Conservation (phyloP, 73 alveolate species). For the Paramecium sexaurelia region DNA sequence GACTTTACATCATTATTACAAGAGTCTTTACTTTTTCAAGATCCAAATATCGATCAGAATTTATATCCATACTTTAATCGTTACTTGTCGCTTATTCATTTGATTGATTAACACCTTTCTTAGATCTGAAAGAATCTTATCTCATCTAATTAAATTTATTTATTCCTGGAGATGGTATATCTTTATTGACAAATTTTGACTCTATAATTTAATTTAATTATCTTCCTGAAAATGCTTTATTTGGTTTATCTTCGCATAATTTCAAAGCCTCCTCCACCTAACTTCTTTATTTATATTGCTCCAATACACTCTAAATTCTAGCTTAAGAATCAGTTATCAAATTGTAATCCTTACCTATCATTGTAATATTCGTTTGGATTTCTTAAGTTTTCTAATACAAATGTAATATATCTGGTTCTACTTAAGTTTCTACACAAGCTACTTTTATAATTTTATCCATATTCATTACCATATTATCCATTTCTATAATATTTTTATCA, state of each 20-base stretch:
- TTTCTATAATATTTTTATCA: slow-evolving; percentile 48
- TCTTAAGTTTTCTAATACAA: neutral
- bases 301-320: neutral
- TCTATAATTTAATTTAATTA: slow-evolving; percentile 14
- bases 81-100: neutral
- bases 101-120: neutral
- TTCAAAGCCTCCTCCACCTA: slow-evolving; percentile 1
- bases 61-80: neutral
- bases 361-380: neutral
- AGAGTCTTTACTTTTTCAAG: slow-evolving; percentile 8
- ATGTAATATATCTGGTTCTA: neutral
- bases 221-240: neutral
- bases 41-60: neutral
- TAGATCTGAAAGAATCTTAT: slow-evolving; percentile 32
- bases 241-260: neutral
- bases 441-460: slow-evolving; percentile 45
- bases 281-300: neutral
- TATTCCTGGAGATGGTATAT: neutral
- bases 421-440: neutral
- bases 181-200: neutral
- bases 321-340: neutral
- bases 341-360: neutral
- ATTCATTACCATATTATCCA: slow-evolving; percentile 58
- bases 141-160: neutral
- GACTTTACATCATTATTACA: neutral